Conservation (phyloP, 352 stramenopile species). For the Pythium folliculosum region DNA sequence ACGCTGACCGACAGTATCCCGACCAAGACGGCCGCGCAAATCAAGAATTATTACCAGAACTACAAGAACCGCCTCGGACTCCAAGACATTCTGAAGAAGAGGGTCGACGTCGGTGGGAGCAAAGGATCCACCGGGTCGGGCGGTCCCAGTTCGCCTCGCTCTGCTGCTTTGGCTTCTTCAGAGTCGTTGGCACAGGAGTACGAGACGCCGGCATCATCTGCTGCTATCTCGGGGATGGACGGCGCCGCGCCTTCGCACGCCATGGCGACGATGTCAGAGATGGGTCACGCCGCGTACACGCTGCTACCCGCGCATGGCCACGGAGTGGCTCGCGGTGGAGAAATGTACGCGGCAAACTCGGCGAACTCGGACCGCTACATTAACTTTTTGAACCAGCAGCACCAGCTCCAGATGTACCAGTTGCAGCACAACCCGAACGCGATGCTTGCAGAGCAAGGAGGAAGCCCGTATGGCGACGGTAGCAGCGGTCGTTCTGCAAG, state of each 20-base stretch:
- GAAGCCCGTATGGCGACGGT: constrained; percentile 53
- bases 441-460: constrained; percentile 34
- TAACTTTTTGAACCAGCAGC: constrained; percentile 85
- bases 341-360: constrained; percentile 38
- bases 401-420: constrained; percentile 87
- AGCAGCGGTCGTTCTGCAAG: constrained; percentile 19
- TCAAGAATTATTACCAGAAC: constrained; percentile 95
- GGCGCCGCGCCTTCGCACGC: not conserved
- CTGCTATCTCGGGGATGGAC: constrained; percentile 2
- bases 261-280: constrained; percentile 16
- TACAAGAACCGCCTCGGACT: constrained; percentile 91
- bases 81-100: constrained; percentile 85
- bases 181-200: constrained; percentile 24
- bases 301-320: constrained; percentile 39
- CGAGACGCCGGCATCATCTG: constrained; percentile 31
- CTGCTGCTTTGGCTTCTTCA: constrained; percentile 13
- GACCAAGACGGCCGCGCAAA: constrained; percentile 88
- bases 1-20: constrained; percentile 87
- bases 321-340: constrained; percentile 32
- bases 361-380: constrained; percentile 79
- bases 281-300: constrained; percentile 27
- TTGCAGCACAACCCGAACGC: constrained; percentile 65
- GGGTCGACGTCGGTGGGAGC: constrained; percentile 48
- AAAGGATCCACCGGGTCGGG: constrained; percentile 7
- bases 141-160: constrained; percentile 14